These are phyloP conservation scores for Botrytis squamosa DNA, from an alignment of 2,329 filamentous ascomycete genomes.

Conservation along the genomic window DNA sequence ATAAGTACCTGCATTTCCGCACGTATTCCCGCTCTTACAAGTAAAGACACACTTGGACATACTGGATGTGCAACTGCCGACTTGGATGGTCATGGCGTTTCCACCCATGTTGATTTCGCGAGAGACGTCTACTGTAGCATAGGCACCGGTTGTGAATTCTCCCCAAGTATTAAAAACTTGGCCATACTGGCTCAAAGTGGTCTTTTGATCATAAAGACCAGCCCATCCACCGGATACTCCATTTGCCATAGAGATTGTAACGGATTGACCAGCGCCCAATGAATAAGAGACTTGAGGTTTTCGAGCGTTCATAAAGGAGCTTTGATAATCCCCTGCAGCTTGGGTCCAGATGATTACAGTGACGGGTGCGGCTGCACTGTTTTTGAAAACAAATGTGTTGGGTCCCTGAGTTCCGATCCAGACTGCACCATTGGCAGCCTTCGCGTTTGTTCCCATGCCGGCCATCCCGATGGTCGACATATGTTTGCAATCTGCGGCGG, in stretches of 20 bases:
- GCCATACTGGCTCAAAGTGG: constrained; percentile 16
- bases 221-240: constrained; percentile 22
- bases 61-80: constrained; percentile 17
- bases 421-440: constrained; percentile 11
- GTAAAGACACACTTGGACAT: constrained; percentile 13
- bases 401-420: constrained; percentile 24
- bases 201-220: constrained; percentile 22
- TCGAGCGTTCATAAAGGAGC: constrained; percentile 16
- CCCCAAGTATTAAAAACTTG: constrained; percentile 26
- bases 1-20: constrained; percentile 13
- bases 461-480: constrained; percentile 22
- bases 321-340: constrained; percentile 7
- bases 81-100: constrained; percentile 20
- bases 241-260: constrained; percentile 23
- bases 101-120: constrained; percentile 24
- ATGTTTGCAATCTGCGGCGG: constrained; percentile 19
- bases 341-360: constrained; percentile 19
- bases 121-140: constrained; percentile 22
- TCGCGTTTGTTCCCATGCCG: constrained; percentile 20
- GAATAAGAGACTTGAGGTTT: constrained; percentile 20
- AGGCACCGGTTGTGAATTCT: constrained; percentile 23
- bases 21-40: constrained; percentile 13
- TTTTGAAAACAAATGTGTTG: constrained; percentile 20
- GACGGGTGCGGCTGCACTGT: constrained; percentile 3
- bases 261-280: constrained; percentile 2